phyloP scores from a whole-genome alignment of 2,329 filamentous ascomycete species.

The Tolypocladium ophioglossoides region DNA sequence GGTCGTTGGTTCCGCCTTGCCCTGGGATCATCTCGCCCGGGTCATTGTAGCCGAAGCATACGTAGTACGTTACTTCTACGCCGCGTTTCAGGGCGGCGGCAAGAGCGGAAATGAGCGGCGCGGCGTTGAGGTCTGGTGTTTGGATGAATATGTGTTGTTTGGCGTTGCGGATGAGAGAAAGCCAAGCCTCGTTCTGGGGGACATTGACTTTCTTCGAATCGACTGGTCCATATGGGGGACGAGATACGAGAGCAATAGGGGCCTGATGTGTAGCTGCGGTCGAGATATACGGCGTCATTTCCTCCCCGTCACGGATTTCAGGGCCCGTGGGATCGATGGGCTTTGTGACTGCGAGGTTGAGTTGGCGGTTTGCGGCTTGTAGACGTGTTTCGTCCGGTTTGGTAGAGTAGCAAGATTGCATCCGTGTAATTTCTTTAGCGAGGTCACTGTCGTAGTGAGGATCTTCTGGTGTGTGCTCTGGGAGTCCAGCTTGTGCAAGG shows the following conservation, averaged over 20 bases:
- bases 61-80: constrained; percentile 56
- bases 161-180: constrained; percentile 59
- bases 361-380: constrained; percentile 50
- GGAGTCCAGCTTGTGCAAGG: constrained; percentile 17
- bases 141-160: constrained; percentile 61
- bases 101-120: constrained; percentile 53
- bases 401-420: constrained; percentile 46
- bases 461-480: constrained; percentile 46
- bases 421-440: constrained; percentile 47
- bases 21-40: constrained; percentile 64
- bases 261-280: constrained; percentile 37
- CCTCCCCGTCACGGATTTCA: constrained; percentile 37
- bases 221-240: constrained; percentile 54
- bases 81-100: constrained; percentile 55
- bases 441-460: constrained; percentile 56
- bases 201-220: constrained; percentile 50
- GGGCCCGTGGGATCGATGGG: constrained; percentile 42
- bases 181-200: constrained; percentile 67
- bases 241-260: constrained; percentile 62
- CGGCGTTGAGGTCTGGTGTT: constrained; percentile 66
- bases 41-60: constrained; percentile 74
- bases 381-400: constrained; percentile 40
- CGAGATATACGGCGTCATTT: constrained; percentile 56
- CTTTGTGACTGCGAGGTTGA: constrained; percentile 51
- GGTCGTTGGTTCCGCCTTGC: constrained; percentile 68